Base-by-base conservation (phyloP, 148 eudicot genomes). In the Silene latifolia region DNA sequence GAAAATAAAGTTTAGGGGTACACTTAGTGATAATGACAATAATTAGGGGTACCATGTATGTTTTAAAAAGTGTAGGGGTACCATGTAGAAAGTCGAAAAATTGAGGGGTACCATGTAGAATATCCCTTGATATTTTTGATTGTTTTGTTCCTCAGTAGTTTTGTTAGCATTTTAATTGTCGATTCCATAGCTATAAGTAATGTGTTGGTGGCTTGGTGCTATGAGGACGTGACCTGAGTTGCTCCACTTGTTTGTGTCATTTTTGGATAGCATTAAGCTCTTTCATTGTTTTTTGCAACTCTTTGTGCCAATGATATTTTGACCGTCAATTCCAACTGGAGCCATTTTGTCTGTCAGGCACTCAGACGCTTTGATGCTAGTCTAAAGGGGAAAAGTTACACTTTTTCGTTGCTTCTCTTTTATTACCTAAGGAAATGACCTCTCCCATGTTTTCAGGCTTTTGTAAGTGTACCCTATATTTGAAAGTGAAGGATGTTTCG, bases 191-290 rank as follows among this genome's bases (percentile, higher is more conserved):
- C 27, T 57, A 13, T 54, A 72, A 42, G 51, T 15, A 60, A 60
- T 10, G 8, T 60, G 11, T 60, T 6, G 27, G n/a, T n/a, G n/a
- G n/a, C n/a, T n/a, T n/a, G n/a, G 27, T 23, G 25, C 64, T 60
- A 60, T 24, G 13, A 60, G 13, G 64, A 6, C 4, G 19, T 60
- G 64, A 60, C 27, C n/a, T 29, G 13, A 29, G 19, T 65, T 21
- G 32, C 21, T 66, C 21, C 21, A 32, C 39, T 21, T 12, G 68
- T 64, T 64, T 23, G 68, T 64, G 8, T 29, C 68, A 64, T 64
- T 17, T 67, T n/a, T 18, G 21, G 70, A 67, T 67, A 67, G 51
- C 71, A 67, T 19, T 67, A 42, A 67, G 53, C 54, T 64, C 19
- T 66, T 66, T 35, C 10, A 66, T n/a, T 66, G 7, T 19, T 11